phyloP scores from a whole-genome alignment of 441 rosid genomes.

The Croton laevigatus region DNA sequence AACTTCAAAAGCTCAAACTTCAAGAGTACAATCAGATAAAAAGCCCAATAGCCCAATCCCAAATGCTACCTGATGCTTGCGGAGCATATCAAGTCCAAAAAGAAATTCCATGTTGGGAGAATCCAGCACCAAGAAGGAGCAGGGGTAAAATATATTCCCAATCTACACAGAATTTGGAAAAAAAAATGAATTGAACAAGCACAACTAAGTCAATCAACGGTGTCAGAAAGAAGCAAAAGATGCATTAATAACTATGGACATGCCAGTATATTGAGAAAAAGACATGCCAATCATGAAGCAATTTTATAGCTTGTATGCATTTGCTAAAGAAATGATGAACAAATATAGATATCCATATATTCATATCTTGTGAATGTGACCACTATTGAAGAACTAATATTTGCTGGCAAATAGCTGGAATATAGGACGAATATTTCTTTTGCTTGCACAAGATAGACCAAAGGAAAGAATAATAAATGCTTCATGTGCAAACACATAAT shows the following conservation, averaged over 20 bases:
- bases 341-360: background rate
- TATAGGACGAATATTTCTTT: background rate
- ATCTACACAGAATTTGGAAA: slow-evolving; percentile 50
- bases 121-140: slow-evolving; percentile 91
- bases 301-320: background rate
- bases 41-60: slow-evolving; percentile 8
- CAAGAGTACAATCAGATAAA: slow-evolving; percentile 4
- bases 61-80: slow-evolving; percentile 89
- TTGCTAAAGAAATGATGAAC: background rate
- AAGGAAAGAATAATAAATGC: background rate
- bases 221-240: background rate
- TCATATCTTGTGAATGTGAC: background rate
- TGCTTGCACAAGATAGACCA: background rate
- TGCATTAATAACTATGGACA: background rate
- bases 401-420: background rate
- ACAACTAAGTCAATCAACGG: slow-evolving; percentile 1
- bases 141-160: slow-evolving; percentile 80
- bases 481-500: slow-evolving; percentile 3
- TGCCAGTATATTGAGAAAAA: background rate
- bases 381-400: background rate
- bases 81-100: slow-evolving; percentile 98
- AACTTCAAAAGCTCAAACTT: slow-evolving; percentile 14
- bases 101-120: slow-evolving; percentile 96
- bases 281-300: background rate
- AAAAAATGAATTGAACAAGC: slow-evolving; percentile 1